Percentiles rank a stretch among this genome's conserved stretches.
phyloP scores from a whole-genome alignment of 2,329 filamentous ascomycete genomes.

The Talaromyces sp. region DNA sequence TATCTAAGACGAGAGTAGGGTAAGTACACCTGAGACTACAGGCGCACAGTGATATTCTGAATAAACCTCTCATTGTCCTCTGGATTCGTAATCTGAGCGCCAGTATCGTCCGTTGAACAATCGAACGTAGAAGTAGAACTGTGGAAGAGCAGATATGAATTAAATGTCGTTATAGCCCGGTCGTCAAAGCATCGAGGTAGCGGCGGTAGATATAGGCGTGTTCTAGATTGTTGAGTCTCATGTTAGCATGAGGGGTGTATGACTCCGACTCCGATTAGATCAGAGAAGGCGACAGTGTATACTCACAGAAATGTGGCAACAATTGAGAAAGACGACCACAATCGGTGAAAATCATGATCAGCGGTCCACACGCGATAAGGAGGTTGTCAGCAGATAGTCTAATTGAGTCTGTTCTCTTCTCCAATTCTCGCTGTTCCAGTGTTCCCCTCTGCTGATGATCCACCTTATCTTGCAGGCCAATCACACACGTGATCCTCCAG shows the following conservation, averaged over 20 bases:
- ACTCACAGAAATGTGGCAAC: neutral
- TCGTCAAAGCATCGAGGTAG: neutral
- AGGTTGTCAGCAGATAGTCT: neutral
- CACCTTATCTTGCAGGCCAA: neutral
- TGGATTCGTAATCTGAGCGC: conserved; percentile 17
- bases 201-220: neutral
- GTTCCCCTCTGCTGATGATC: neutral
- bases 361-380: conserved; percentile 5
- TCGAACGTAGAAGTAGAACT: neutral
- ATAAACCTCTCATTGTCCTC: conserved; percentile 37
- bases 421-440: neutral
- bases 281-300: neutral
- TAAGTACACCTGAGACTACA: conserved; percentile 30
- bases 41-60: conserved; percentile 27
- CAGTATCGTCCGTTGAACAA: conserved; percentile 1
- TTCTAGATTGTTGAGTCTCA: neutral
- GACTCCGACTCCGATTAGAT: conserved; percentile 2
- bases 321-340: neutral
- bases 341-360: neutral
- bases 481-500: neutral
- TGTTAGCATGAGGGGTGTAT: conserved; percentile 5
- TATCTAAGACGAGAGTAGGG: conserved; percentile 16
- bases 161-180: neutral
- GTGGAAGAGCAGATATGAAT: neutral
- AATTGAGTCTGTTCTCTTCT: neutral